phyloP scores from a whole-genome alignment of 1,284 basidiomycete genomes.

The Ustilago cynodontis region DNA sequence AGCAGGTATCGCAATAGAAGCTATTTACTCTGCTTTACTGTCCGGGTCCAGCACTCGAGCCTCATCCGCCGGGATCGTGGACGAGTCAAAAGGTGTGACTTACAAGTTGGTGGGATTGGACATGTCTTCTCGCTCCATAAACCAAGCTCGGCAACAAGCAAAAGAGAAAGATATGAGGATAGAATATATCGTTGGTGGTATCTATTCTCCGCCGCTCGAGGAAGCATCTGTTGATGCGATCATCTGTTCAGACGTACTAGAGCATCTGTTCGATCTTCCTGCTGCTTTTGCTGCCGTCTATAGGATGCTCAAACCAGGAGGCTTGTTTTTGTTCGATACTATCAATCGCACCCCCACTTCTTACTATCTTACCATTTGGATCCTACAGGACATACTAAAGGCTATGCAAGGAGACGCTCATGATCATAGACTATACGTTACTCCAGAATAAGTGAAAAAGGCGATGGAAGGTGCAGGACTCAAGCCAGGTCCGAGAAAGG shows the following conservation, averaged over 20 bases:
- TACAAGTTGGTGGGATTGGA: conserved; percentile 36
- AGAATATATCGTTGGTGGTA: conserved; percentile 29
- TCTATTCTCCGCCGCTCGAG: conserved; percentile 32
- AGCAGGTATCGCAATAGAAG: conserved; percentile 49
- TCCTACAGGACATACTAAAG: conserved; percentile 38
- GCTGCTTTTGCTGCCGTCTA: conserved; percentile 70
- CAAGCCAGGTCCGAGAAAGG: conserved; percentile 16
- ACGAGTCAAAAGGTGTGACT: background rate
- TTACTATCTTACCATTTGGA: conserved; percentile 50
- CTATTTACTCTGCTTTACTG: conserved; percentile 24
- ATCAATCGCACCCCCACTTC: conserved; percentile 55
- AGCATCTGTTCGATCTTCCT: conserved; percentile 50
- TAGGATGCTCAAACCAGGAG: conserved; percentile 92
- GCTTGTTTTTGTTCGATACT: conserved; percentile 80
- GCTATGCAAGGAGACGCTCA: conserved; percentile 53
- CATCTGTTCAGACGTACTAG: conserved; percentile 54
- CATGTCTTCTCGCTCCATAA: conserved; percentile 31
- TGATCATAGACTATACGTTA: conserved; percentile 50
- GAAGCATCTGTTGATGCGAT: conserved; percentile 29
- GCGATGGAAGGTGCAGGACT: conserved; percentile 14
- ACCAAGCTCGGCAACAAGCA: conserved; percentile 15
- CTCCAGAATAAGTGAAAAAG: conserved; percentile 21
- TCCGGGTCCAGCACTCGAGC: background rate
- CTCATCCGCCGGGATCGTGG: background rate
- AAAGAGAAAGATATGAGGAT: background rate